Evolutionary conservation across 129 eudicot genomes (phyloP), one percentile per base, ranked within the genome.

Genomic region (Artemisia annua): DNA sequence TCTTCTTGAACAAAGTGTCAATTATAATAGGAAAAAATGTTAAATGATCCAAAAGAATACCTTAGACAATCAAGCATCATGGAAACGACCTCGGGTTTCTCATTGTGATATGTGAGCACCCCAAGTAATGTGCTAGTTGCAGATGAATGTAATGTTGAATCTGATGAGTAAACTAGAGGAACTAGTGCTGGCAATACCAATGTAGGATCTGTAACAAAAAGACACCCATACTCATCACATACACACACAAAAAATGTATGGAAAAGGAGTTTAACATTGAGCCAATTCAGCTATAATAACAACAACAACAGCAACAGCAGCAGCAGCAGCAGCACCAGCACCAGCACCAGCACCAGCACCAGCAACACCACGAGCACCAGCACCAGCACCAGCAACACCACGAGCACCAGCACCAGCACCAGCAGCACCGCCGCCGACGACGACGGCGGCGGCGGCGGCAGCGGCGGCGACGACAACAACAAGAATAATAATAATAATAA

Each of bases 31-130:
- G 28, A 2, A 19, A 19, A 67, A 18, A 32, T 49, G 63, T 26
- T 67, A 7, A 67, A 12, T 22, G 15, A 5, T 69, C 62, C 55
- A 69, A 52, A 61, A 51, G 26, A 44, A 69, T 83, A 92, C 98
- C 98, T 85, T 49, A 92, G 82, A 73, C 86, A 81, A 83, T 92
- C 93, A 28, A 92, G 87, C 79, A 92, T 50, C 85, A 80, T 52
- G 66, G 84, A 80, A 48, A 92, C 32, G 69, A 82, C 83, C 53
- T 89, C 91, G 5, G 90, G 79, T 56, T 78, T 83, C 28, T 80
- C 48, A 74, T 77, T 92, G 78, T 83, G 89, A 79, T 67, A 66
- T 76, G 75, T 85, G 57, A 92, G 88, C 74, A 92, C 64, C n/a
- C 78, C 82, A 13, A 87, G 73, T 61, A 92, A 80, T 32, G 87